Conservation (phyloP, 768 basidiomycete species). For the Hebeloma cylindrosporum region DNA sequence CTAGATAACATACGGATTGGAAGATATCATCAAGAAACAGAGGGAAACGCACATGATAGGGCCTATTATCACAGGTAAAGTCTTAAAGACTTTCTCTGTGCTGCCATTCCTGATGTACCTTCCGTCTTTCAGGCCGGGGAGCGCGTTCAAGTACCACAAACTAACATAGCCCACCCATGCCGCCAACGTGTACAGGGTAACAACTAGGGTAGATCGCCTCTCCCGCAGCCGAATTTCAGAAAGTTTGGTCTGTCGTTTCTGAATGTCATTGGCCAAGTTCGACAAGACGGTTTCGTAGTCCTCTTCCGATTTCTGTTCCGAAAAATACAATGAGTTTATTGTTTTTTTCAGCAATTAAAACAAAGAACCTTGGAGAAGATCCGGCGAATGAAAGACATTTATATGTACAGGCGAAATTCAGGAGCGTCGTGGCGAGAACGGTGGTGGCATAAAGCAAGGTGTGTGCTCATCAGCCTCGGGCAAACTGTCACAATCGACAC, state of each 20-base stretch:
- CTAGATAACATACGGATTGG: constrained; percentile 15
- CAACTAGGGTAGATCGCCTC: constrained; percentile 71
- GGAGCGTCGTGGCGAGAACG: constrained; percentile 3
- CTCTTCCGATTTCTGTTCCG: constrained; percentile 56
- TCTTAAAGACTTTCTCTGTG: constrained; percentile 46
- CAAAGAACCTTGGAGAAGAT: constrained; percentile 31
- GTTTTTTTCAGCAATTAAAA: not conserved
- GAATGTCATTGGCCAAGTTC: constrained; percentile 63
- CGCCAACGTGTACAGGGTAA: constrained; percentile 76
- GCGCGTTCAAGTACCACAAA: constrained; percentile 66
- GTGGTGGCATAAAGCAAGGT: constrained; percentile 21
- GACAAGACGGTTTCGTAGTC: constrained; percentile 79
- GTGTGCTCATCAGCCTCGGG: not conserved
- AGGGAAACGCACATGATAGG: constrained; percentile 68
- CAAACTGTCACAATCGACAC: not conserved
- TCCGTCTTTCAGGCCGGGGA: constrained; percentile 44
- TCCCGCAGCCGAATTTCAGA: constrained; percentile 86
- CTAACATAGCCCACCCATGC: constrained; percentile 71
- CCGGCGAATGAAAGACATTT: constrained; percentile 25
- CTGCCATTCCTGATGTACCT: constrained; percentile 23
- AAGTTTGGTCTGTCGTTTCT: constrained; percentile 69
- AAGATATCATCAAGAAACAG: not conserved
- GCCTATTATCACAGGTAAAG: constrained; percentile 63
- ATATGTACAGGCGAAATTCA: not conserved
- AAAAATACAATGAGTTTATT: not conserved